A percentile compares a stretch with the other conserved stretches of the same genome.
These are phyloP conservation scores for Ligustrum vulgare DNA, from an alignment of 257 asterid genomes.

Conservation along the genomic window DNA sequence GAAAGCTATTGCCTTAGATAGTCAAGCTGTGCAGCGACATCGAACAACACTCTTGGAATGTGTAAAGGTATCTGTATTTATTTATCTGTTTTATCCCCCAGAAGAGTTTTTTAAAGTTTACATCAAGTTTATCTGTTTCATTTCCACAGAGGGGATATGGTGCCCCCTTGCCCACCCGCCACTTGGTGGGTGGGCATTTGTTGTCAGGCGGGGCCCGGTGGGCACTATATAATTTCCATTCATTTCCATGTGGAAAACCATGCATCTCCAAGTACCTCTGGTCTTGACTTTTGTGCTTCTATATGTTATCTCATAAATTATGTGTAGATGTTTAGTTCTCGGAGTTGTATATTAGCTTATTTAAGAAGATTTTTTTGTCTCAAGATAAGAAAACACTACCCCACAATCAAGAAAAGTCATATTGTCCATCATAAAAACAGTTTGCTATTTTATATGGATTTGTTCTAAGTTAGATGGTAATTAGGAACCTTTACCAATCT, in stretches of 20 bases:
- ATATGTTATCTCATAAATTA: conserved; percentile 6
- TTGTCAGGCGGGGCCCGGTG: too few relatives aligned
- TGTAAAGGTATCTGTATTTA: conserved; percentile 68
- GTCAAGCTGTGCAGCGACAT: conserved; percentile 99
- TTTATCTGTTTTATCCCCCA: conserved; percentile 1
- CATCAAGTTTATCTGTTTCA: conserved; percentile 10
- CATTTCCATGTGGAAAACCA: conserved; percentile 16
- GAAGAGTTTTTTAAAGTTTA: background rate
- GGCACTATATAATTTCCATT: too few relatives aligned
- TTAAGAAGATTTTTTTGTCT: conserved; percentile 2
- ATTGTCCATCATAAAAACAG: background rate
- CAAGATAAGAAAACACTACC: background rate
- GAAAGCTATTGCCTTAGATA: conserved; percentile 87
- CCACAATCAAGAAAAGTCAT: background rate
- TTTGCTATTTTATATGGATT: conserved; percentile 7
- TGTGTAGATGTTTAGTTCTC: conserved; percentile 8
- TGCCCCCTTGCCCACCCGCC: too few relatives aligned
- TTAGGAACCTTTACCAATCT: background rate
- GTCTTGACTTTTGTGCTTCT: conserved; percentile 12
- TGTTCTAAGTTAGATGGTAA: conserved; percentile 5
- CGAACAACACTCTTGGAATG: conserved; percentile 95
- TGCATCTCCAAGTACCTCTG: conserved; percentile 6
- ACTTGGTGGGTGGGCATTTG: too few relatives aligned
- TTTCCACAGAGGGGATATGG: too few relatives aligned
- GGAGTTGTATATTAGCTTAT: background rate